These are phyloP conservation scores for Hylodesmum podocarpum DNA, from an alignment of 306 rosid species.

Conservation along the genomic window DNA sequence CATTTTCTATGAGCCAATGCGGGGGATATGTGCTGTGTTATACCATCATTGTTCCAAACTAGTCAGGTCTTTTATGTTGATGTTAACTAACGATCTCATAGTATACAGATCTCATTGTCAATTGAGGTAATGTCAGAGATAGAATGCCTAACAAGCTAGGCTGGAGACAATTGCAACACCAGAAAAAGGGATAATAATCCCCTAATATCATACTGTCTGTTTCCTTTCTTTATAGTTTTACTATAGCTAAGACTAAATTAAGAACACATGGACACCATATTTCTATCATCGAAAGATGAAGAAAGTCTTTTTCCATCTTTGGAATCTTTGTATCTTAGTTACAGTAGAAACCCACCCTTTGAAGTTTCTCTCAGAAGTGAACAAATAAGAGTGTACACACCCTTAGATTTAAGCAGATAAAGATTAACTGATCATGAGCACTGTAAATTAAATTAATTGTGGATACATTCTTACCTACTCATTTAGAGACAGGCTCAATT, in stretches of 20 bases:
- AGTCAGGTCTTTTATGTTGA: background rate
- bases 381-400: background rate
- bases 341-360: background rate
- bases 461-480: background rate
- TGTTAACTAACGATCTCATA: background rate
- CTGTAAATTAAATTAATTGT: background rate
- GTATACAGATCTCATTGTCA: background rate
- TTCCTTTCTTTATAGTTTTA: background rate
- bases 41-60: background rate
- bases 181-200: background rate
- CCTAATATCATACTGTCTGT: background rate
- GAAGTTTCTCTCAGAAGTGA: background rate
- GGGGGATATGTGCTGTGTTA: no score
- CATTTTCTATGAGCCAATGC: no score
- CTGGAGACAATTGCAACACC: background rate
- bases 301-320: background rate
- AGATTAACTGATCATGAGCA: background rate
- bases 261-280: background rate
- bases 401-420: background rate
- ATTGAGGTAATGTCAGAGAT: constrained; percentile 12
- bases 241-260: background rate
- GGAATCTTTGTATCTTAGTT: background rate
- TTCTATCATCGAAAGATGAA: background rate
- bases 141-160: background rate
- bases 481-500: background rate